Conservation (phyloP, 768 basidiomycete genomes). For the Russula sp. region DNA sequence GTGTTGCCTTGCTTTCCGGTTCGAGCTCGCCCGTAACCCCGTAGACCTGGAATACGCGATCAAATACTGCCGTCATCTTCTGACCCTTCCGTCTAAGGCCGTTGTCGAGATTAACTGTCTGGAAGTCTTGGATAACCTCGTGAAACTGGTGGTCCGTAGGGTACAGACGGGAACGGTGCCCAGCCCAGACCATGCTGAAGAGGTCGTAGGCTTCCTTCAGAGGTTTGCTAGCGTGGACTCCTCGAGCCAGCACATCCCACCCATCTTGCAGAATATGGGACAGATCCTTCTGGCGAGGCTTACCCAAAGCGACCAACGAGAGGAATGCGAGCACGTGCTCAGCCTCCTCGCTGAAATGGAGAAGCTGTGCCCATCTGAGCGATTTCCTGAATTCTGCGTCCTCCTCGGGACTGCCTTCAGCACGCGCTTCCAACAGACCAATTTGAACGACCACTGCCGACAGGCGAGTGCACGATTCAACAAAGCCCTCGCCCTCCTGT, state of each 20-base stretch:
- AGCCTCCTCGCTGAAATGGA: background rate
- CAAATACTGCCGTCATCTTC: slow-evolving; percentile 2
- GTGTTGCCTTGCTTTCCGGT: background rate
- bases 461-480: background rate
- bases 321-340: background rate
- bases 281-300: background rate
- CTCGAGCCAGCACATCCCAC: background rate
- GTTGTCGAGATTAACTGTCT: background rate
- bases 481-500: background rate
- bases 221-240: background rate
- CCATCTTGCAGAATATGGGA: background rate
- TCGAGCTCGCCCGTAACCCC: background rate
- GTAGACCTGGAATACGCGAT: background rate
- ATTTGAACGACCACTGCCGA: background rate
- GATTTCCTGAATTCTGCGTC: background rate
- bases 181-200: background rate
- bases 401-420: background rate
- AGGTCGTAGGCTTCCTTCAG: background rate
- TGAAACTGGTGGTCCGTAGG: background rate
- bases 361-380: background rate
- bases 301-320: background rate
- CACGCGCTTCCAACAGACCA: slow-evolving; percentile 8
- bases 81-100: background rate
- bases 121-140: slow-evolving; percentile 5
- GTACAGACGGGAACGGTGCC: background rate